These are phyloP conservation scores for Globisporangium heterothallicum DNA, from an alignment of 352 stramenopile species.

Conservation along the genomic window DNA sequence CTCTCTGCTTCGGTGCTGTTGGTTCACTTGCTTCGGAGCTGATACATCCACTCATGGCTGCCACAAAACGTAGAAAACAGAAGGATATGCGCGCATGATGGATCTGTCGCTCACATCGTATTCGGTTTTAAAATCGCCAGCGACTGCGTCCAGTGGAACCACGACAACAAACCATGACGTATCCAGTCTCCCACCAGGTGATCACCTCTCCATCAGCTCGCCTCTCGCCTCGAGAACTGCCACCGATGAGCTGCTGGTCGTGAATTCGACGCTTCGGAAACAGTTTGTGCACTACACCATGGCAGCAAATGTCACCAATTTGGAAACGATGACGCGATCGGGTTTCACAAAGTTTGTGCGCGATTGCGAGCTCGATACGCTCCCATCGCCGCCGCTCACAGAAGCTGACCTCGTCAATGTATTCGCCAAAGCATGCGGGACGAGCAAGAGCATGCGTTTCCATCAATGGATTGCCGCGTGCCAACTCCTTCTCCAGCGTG, in stretches of 20 bases:
- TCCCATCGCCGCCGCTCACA: constrained; percentile 25
- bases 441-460: constrained; percentile 43
- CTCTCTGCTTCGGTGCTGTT: neutral
- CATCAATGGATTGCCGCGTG: constrained; percentile 41
- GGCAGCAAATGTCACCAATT: constrained; percentile 52
- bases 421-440: constrained; percentile 29
- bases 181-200: neutral
- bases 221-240: neutral
- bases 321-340: constrained; percentile 50
- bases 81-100: constrained; percentile 34
- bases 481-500: constrained; percentile 39
- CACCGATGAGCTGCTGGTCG: constrained; percentile 22
- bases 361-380: constrained; percentile 44
- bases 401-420: constrained; percentile 56
- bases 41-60: neutral
- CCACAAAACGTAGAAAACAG: constrained; percentile 19
- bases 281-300: constrained; percentile 70
- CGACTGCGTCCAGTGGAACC: neutral
- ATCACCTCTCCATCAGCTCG: neutral
- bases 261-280: constrained; percentile 52
- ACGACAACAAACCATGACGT: neutral
- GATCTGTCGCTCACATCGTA: constrained; percentile 26
- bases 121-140: constrained; percentile 2
- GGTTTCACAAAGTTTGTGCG: constrained; percentile 65
- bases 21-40: neutral